These are phyloP conservation scores for Mucor irregularis DNA, from an alignment of 371 early-diverging fungal species.

Conservation along the genomic window DNA sequence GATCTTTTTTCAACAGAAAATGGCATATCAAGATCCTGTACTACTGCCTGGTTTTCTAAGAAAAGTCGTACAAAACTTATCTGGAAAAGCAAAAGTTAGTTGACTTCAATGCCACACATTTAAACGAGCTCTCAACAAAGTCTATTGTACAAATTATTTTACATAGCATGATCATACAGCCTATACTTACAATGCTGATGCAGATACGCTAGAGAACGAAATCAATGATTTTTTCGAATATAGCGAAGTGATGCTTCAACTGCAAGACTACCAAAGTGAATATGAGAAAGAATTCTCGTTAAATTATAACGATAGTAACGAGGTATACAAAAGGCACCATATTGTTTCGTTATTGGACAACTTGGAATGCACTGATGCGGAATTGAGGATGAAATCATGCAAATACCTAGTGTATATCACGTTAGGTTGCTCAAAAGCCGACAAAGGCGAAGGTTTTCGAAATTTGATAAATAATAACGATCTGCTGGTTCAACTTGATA, in stretches of 20 bases:
- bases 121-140: not conserved
- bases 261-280: constrained; percentile 44
- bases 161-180: constrained; percentile 52
- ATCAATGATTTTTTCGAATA: constrained; percentile 77
- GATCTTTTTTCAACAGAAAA: not conserved
- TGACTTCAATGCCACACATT: too few relatives aligned
- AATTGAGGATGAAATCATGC: not conserved
- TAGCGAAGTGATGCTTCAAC: constrained; percentile 54
- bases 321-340: not conserved
- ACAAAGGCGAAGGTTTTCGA: not conserved
- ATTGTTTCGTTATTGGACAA: not conserved
- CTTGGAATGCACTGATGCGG: not conserved
- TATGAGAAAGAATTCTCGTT: constrained; percentile 30
- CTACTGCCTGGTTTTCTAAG: constrained; percentile 35
- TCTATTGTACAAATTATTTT: not conserved
- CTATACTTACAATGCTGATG: constrained; percentile 63
- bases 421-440: constrained; percentile 1
- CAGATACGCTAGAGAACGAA: constrained; percentile 61
- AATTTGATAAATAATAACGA: constrained; percentile 36
- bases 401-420: not conserved
- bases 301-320: not conserved
- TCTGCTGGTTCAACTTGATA: constrained; percentile 42
- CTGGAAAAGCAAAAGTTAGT: constrained; percentile 32
- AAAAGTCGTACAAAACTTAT: constrained; percentile 35
- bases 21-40: constrained; percentile 21